Evolutionary conservation across 352 stramenopile genomes (phyloP), one percentile per base, ranked within the genome.

Genomic region (Globisporangium takayamanum): DNA sequence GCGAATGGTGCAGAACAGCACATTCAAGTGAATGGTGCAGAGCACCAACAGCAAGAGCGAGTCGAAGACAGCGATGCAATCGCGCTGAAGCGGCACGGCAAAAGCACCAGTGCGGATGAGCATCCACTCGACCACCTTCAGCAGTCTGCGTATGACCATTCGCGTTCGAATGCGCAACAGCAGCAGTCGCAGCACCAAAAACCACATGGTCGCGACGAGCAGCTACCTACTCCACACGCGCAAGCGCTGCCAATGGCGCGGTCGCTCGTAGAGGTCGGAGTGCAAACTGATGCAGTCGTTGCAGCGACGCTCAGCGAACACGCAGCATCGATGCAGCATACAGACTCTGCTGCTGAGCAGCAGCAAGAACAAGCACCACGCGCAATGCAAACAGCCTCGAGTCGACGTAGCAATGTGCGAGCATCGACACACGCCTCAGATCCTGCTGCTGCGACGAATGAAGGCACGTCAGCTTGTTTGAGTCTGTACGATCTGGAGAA

Each of bases 401-500:
- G 41, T n/a, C 41, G 41, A 8, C 41, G 5, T 2, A 46, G 15
- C 18, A n/a, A 18, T 42, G 48, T 10, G 50, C 46, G 20, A 46
- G 25, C 3, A 2, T 50, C 47, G 3, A 51, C 53, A 25, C 53
- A 63, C 42, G 33, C 46, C 30, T 51, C 39, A 3, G 42, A 28
- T 20, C 41, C 54, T 54, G 28, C 49, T 8, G 41, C 5, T 4
- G 16, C 1, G 41, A n/a, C 41, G 36, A 55, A 45, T 22, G 62
- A 55, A 20, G 36, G 65, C 3, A 68, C 58, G 41, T 63, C 70
- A 41, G 62, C 59, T 51, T 62, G 69, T 3, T 52, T 84, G 48
- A 81, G 68, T 36, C 63, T 84, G 36, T 72, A 70, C 48, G 70
- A 81, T 61, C 60, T 78, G 49, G 66, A 69, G 37, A 81, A 79